phyloP scores from a whole-genome alignment of 176 grass and related monocot species.

The Triticum timopheevii region DNA sequence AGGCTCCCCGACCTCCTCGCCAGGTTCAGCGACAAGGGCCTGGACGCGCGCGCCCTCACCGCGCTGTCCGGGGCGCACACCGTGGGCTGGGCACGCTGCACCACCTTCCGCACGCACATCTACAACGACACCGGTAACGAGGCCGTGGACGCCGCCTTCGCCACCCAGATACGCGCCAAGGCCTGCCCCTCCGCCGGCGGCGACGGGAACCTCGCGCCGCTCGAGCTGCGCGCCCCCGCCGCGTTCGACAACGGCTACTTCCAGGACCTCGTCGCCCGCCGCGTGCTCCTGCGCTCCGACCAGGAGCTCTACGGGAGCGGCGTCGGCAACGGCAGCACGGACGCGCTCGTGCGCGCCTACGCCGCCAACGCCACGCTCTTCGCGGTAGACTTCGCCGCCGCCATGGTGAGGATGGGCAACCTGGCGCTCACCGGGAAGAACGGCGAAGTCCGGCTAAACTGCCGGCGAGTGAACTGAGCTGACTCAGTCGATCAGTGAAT shows the following conservation, averaged over 20 bases:
- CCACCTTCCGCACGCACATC: conserved; percentile 66
- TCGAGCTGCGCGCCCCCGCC: conserved; percentile 40
- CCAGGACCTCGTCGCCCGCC: conserved; percentile 43
- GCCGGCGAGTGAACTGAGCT: conserved; percentile 53
- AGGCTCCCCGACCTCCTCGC: conserved; percentile 47
- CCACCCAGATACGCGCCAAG: conserved; percentile 10
- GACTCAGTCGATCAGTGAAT: neutral
- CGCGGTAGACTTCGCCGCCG: conserved; percentile 48
- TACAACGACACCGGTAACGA: conserved; percentile 54
- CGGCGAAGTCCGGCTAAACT: conserved; percentile 67
- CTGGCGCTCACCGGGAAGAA: conserved; percentile 34
- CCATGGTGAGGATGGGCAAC: conserved; percentile 61
- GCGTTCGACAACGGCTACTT: conserved; percentile 77
- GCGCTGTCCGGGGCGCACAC: conserved; percentile 88
- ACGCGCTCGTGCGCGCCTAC: conserved; percentile 55
- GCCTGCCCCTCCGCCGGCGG: conserved; percentile 51
- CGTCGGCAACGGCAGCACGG: conserved; percentile 40
- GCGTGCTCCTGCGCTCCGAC: conserved; percentile 74
- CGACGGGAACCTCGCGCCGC: conserved; percentile 56
- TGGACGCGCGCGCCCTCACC: conserved; percentile 61
- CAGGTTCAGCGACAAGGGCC: conserved; percentile 49
- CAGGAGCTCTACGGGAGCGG: conserved; percentile 63
- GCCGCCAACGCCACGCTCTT: conserved; percentile 42
- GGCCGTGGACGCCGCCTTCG: conserved; percentile 51
- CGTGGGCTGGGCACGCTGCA: conserved; percentile 57